Conservation (phyloP, 176 grass and related monocot genomes). For the Juncus inflexus region DNA sequence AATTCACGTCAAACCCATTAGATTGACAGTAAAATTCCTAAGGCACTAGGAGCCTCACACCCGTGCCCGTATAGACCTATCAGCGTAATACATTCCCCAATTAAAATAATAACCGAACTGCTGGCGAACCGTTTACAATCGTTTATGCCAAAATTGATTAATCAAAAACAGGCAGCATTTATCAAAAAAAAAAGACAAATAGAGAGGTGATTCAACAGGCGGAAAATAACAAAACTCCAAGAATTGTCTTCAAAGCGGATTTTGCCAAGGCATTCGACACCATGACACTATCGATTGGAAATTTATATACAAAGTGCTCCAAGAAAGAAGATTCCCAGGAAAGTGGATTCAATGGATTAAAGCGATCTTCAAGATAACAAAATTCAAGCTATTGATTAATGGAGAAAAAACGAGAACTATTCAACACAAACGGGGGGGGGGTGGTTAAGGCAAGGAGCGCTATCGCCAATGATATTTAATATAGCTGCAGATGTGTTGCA, state of each 20-base stretch:
- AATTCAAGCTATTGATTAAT: background rate
- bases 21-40: background rate
- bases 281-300: background rate
- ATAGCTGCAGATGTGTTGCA: background rate
- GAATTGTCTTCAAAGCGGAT: background rate
- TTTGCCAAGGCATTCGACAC: background rate
- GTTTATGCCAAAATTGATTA: background rate
- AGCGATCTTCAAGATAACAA: background rate
- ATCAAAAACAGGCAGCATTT: background rate
- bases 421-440: too few relatives aligned
- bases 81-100: background rate
- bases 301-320: background rate
- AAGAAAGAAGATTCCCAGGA: background rate
- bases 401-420: background rate
- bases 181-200: background rate
- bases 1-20: too few relatives aligned
- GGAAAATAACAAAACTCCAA: slow-evolving; percentile 10
- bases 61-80: background rate
- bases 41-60: background rate
- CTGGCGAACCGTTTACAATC: background rate
- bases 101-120: background rate
- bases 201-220: background rate
- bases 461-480: slow-evolving; percentile 1
- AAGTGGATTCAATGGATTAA: slow-evolving; percentile 1
- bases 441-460: too few relatives aligned